Evolutionary conservation across 2,329 filamentous ascomycete species (phyloP).

Genomic region (Immersiporthe knoxdaviesiana): DNA sequence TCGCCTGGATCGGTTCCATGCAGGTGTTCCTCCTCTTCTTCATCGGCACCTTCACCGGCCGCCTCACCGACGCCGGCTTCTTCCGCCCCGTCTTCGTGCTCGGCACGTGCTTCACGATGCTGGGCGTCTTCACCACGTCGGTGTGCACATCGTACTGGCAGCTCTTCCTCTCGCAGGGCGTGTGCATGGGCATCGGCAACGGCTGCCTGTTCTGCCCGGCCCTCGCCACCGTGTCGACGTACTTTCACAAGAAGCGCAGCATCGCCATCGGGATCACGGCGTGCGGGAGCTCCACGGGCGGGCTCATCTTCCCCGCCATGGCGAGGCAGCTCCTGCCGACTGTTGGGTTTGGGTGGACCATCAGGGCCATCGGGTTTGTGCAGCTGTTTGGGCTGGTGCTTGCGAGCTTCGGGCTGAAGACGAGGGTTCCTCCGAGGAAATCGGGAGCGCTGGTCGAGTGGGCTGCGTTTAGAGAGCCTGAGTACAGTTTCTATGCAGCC

Average conservation of each 20-base stretch:
- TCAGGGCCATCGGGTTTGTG: slow-evolving; percentile 64
- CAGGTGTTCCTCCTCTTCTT: slow-evolving; percentile 60
- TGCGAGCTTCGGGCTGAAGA: slow-evolving; percentile 46
- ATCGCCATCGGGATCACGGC: slow-evolving; percentile 66
- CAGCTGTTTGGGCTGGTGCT: slow-evolving; percentile 51
- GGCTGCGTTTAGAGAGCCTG: slow-evolving; percentile 58
- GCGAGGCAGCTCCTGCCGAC: slow-evolving; percentile 59
- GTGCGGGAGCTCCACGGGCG: slow-evolving; percentile 62
- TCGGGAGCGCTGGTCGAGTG: slow-evolving; percentile 58
- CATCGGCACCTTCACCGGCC: slow-evolving; percentile 56
- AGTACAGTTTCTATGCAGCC: slow-evolving; percentile 57
- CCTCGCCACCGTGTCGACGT: slow-evolving; percentile 68
- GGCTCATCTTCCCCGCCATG: slow-evolving; percentile 60
- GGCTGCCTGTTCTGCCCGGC: slow-evolving; percentile 67
- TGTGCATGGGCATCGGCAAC: slow-evolving; percentile 59
- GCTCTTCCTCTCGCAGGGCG: slow-evolving; percentile 57
- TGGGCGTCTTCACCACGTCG: slow-evolving; percentile 53
- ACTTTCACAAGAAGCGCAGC: slow-evolving; percentile 60
- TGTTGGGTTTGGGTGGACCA: slow-evolving; percentile 62
- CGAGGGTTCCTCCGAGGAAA: slow-evolving; percentile 52
- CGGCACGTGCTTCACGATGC: slow-evolving; percentile 47
- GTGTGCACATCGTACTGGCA: slow-evolving; percentile 56
- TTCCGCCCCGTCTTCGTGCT: slow-evolving; percentile 48
- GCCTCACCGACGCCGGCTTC: slow-evolving; percentile 57
- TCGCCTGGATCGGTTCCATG: slow-evolving; percentile 59